Evolutionary conservation across 805 yeast genomes (phyloP).

Genomic region (Komagataella phaffii): DNA sequence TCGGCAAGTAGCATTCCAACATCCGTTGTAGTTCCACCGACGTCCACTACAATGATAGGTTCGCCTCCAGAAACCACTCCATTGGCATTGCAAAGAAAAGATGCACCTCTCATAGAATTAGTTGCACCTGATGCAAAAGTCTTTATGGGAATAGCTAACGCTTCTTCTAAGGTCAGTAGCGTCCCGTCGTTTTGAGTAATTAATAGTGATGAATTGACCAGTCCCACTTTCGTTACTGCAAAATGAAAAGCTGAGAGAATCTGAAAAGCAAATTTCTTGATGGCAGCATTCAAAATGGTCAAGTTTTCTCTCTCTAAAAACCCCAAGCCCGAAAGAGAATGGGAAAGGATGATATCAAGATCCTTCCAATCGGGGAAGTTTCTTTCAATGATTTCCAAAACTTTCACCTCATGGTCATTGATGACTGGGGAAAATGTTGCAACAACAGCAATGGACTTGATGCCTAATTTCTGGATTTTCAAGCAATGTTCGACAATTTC

Average conservation of each 20-base stretch:
- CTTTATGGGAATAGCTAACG: conserved; percentile 25
- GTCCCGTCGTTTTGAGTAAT: conserved; percentile 37
- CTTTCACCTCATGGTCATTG: conserved; percentile 22
- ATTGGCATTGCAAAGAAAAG: conserved; percentile 19
- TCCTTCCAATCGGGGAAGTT: conserved; percentile 19
- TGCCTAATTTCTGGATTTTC: conserved; percentile 18
- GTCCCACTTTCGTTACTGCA: conserved; percentile 22
- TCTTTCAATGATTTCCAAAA: conserved; percentile 17
- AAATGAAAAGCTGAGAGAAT: conserved; percentile 24
- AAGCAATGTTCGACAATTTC: conserved; percentile 13
- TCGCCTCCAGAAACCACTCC: conserved; percentile 7
- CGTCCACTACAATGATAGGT: conserved; percentile 26
- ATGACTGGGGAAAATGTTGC: conserved; percentile 28
- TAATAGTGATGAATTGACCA: conserved; percentile 22
- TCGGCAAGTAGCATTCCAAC: conserved; percentile 30
- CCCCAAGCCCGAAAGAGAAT: conserved; percentile 28
- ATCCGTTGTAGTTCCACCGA: conserved; percentile 39
- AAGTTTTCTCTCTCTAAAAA: conserved; percentile 33
- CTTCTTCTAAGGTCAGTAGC: conserved; percentile 24
- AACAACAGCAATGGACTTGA: conserved; percentile 23
- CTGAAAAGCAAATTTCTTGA: conserved; percentile 25
- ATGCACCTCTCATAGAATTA: conserved; percentile 33
- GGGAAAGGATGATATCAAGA: conserved; percentile 20
- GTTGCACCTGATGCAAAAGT: conserved; percentile 38
- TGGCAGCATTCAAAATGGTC: conserved; percentile 31